These are phyloP conservation scores for Lipomyces sp. DNA, from an alignment of 805 yeast species.

Conservation along the genomic window DNA sequence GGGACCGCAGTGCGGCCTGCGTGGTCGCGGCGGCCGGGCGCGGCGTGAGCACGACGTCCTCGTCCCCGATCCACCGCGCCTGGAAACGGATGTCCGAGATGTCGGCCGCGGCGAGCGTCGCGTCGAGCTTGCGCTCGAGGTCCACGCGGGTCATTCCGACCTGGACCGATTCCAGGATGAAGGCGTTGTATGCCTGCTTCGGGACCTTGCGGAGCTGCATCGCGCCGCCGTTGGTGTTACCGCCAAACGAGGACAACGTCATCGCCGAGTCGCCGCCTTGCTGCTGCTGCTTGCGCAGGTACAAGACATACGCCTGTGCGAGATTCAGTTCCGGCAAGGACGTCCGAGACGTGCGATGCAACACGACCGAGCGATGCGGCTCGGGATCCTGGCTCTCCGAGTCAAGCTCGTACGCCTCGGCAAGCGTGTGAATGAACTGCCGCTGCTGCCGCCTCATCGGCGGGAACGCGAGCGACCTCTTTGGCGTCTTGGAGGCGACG, in stretches of 20 bases:
- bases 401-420: constrained; percentile 55
- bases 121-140: constrained; percentile 19
- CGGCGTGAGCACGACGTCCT: constrained; percentile 24
- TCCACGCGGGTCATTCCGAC: constrained; percentile 22
- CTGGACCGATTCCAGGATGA: constrained; percentile 19
- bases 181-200: constrained; percentile 24
- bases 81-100: constrained; percentile 9
- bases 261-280: neutral
- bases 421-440: constrained; percentile 64
- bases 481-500: constrained; percentile 38
- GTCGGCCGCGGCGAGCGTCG: neutral
- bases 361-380: constrained; percentile 69
- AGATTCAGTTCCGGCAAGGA: constrained; percentile 21
- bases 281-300: neutral
- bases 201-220: constrained; percentile 9
- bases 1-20: no score
- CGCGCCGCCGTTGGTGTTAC: no score
- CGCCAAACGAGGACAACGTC: no score
- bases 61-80: constrained; percentile 26
- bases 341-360: constrained; percentile 38
- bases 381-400: constrained; percentile 79
- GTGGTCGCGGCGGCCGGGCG: neutral
- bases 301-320: constrained; percentile 19
- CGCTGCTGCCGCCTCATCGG: constrained; percentile 73
- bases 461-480: constrained; percentile 56